phyloP scores from a whole-genome alignment of 1,139 yeast genomes.

The Komagataea norvegica region DNA sequence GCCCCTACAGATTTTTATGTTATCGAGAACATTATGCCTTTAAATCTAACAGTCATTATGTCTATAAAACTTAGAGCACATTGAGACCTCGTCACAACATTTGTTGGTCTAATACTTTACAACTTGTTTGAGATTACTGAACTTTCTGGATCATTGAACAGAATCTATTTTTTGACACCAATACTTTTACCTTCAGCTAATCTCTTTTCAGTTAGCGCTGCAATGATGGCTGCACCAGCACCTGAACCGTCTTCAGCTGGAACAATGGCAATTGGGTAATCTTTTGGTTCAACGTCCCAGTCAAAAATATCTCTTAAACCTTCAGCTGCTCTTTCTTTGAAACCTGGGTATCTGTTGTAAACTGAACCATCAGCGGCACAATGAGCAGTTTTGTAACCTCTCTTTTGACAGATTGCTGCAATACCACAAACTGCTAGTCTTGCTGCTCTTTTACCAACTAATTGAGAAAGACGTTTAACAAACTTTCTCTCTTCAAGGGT shows the following conservation, averaged over 20 bases:
- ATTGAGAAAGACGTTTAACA: conserved; percentile 77
- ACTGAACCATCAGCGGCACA: conserved; percentile 98
- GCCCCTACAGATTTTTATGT: too few relatives aligned
- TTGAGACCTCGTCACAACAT: too few relatives aligned
- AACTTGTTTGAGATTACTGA: too few relatives aligned
- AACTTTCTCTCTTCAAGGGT: conserved; percentile 77
- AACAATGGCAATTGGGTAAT: conserved; percentile 75
- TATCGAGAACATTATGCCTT: too few relatives aligned
- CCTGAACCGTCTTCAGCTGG: conserved; percentile 99
- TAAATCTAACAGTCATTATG: too few relatives aligned
- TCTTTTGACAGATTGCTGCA: conserved; percentile 90
- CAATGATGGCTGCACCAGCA: conserved; percentile 96
- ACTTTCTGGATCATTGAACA: too few relatives aligned
- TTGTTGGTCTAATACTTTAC: too few relatives aligned
- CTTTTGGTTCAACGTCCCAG: conserved; percentile 52
- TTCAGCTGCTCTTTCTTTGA: conserved; percentile 82
- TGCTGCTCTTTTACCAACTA: conserved; percentile 89
- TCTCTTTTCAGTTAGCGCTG: conserved; percentile 86
- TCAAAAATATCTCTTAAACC: conserved; percentile 87
- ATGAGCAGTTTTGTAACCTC: conserved; percentile 71
- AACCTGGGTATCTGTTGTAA: conserved; percentile 86
- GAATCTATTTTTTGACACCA: conserved; percentile 47
- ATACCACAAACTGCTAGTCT: conserved; percentile 92
- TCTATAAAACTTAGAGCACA: too few relatives aligned
- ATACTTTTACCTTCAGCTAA: conserved; percentile 66